phyloP scores from a whole-genome alignment of 306 rosid genomes.

The Carpinus fangiana region DNA sequence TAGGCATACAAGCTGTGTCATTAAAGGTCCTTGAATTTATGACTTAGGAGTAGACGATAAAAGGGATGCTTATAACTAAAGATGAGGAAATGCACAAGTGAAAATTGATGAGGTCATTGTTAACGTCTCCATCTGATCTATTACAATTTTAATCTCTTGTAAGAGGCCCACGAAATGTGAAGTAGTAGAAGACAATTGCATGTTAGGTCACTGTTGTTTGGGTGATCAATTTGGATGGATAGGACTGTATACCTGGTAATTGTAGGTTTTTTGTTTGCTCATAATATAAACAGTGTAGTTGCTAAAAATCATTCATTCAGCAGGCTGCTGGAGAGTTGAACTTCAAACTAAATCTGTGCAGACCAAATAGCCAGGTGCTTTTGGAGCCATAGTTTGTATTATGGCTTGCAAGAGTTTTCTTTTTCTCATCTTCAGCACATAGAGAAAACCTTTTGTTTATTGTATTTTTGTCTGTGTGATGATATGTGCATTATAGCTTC shows the following conservation, averaged over 20 bases:
- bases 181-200: not conserved
- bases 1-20: not conserved
- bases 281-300: not conserved
- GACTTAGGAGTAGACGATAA: not conserved
- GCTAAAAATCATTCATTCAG: not conserved
- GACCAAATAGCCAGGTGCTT: not conserved
- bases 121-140: not conserved
- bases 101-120: not conserved
- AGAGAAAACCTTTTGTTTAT: not conserved
- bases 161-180: not conserved
- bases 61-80: not conserved
- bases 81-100: not conserved
- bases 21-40: not conserved
- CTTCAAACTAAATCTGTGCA: too few species aligned
- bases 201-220: not conserved
- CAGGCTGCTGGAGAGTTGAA: too few species aligned
- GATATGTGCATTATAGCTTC: not conserved
- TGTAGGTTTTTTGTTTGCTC: not conserved
- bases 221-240: not conserved
- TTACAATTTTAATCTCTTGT: not conserved
- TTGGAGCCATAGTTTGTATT: not conserved
- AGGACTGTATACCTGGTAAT: not conserved
- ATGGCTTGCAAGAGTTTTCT: not conserved
- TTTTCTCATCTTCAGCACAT: not conserved
- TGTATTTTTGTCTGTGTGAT: slow-evolving; percentile 1